phyloP scores from a whole-genome alignment of 2,329 filamentous ascomycete genomes.

The Venturiaceae sp. region DNA sequence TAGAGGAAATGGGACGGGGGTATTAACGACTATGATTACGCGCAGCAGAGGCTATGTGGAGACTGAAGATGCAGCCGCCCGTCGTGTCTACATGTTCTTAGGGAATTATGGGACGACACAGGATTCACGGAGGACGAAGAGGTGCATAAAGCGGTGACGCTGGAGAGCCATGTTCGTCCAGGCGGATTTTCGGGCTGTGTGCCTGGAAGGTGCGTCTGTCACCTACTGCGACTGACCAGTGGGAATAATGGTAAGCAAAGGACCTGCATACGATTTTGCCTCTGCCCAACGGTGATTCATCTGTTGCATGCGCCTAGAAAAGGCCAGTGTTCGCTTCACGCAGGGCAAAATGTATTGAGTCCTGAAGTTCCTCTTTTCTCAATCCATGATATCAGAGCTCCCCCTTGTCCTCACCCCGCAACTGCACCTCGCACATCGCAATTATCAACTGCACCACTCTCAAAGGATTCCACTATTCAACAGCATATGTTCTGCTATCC shows the following conservation, averaged over 20 bases:
- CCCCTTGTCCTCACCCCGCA: not conserved
- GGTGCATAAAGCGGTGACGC: not conserved
- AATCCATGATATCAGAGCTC: not conserved
- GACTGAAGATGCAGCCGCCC: not conserved
- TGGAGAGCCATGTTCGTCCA: not conserved
- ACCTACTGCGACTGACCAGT: not conserved
- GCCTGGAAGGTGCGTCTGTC: not conserved
- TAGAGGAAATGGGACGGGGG: not conserved
- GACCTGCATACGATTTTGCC: not conserved
- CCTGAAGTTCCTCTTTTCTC: not conserved
- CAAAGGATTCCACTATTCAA: not conserved
- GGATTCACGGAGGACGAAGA: not conserved
- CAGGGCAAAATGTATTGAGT: no score
- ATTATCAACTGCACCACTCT: not conserved
- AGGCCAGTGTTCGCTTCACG: not conserved
- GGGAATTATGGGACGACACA: not conserved
- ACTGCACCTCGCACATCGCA: not conserved
- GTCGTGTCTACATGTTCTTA: not conserved
- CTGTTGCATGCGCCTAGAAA: not conserved
- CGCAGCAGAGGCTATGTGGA: not conserved
- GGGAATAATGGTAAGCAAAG: not conserved
- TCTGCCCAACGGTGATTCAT: not conserved
- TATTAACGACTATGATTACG: not conserved
- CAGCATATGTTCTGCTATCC: not conserved
- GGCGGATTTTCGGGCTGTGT: not conserved